phyloP scores from a whole-genome alignment of 2,329 filamentous ascomycete genomes.

The Zasmidium citrigriseum region DNA sequence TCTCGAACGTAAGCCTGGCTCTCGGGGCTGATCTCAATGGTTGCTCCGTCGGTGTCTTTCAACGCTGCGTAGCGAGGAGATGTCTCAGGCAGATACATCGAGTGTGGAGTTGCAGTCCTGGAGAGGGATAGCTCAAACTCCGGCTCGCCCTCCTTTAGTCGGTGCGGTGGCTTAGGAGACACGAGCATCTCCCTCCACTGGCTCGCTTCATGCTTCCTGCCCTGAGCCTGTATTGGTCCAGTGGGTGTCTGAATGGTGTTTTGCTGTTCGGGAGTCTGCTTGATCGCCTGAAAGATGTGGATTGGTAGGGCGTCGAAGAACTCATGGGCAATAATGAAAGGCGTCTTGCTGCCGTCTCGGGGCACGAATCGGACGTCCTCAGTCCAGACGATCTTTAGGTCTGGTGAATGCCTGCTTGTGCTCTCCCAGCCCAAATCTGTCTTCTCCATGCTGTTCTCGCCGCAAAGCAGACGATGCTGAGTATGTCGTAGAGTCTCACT shows the following conservation, averaged over 20 bases:
- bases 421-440: constrained; percentile 74
- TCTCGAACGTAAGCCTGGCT: constrained; percentile 76
- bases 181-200: constrained; percentile 87
- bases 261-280: constrained; percentile 30
- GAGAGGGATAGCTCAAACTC: constrained; percentile 89
- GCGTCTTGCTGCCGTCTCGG: constrained; percentile 65
- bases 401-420: constrained; percentile 70
- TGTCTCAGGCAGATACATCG: constrained; percentile 78
- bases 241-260: constrained; percentile 46
- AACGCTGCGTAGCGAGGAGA: constrained; percentile 78
- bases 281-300: constrained; percentile 83
- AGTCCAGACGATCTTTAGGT: constrained; percentile 79
- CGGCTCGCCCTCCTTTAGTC: constrained; percentile 55
- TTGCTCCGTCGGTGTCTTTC: constrained; percentile 65
- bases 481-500: constrained; percentile 73
- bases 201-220: constrained; percentile 41
- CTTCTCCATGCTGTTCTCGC: constrained; percentile 67
- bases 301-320: constrained; percentile 98
- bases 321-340: constrained; percentile 95
- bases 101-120: constrained; percentile 74
- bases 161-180: constrained; percentile 57
- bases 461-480: constrained; percentile 82
- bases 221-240: constrained; percentile 51
- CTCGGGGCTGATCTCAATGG: constrained; percentile 90
- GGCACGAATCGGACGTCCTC: constrained; percentile 86